Evolutionary conservation across 345 rosid genomes (phyloP).

Genomic region (Conringia planisiliqua): DNA sequence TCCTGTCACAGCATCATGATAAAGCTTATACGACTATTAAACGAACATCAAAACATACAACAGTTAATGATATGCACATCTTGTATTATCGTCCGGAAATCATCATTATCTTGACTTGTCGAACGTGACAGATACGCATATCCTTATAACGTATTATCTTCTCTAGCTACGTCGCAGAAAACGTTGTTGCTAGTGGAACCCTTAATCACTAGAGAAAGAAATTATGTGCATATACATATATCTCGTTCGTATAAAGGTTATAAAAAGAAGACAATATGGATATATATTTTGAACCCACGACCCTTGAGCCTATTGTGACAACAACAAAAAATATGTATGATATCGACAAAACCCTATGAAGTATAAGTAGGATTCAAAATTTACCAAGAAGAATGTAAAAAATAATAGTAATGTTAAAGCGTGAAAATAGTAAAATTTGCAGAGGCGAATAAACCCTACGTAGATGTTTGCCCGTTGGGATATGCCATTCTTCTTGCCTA

Average conservation of each 20-base stretch:
- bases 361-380: neutral
- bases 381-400: neutral
- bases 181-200: no score
- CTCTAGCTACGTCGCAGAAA: neutral
- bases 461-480: slow-evolving; percentile 19
- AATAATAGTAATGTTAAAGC: neutral
- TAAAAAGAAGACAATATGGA: neutral
- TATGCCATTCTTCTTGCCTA: slow-evolving; percentile 23
- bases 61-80: neutral
- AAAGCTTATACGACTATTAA: neutral
- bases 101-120: no score
- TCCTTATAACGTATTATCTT: no score
- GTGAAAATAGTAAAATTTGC: neutral
- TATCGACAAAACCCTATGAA: neutral
- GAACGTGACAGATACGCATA: neutral
- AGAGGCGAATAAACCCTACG: slow-evolving; percentile 5
- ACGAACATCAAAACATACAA: neutral
- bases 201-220: neutral
- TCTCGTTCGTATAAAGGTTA: neutral
- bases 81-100: neutral
- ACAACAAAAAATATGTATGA: neutral
- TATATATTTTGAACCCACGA: neutral
- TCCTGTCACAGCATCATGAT: neutral
- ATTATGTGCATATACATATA: neutral
- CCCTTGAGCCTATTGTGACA: no score